Evolutionary conservation across 352 stramenopile genomes (phyloP).

Genomic region (Globisporangium megalacanthum): DNA sequence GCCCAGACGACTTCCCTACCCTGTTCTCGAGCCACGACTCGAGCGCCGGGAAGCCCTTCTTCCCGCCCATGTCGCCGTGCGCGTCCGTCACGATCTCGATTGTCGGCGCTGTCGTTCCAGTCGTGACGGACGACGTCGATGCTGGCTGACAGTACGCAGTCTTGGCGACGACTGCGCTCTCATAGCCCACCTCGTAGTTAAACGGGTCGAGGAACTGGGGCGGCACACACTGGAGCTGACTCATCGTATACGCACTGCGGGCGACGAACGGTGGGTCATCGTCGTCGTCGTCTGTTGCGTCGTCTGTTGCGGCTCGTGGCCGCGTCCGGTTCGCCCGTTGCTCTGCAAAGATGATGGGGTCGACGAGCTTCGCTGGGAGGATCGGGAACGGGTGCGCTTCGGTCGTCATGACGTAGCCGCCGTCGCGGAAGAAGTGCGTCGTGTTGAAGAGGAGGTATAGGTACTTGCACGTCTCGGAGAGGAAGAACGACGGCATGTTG

Average conservation of each 20-base stretch:
- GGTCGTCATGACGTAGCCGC: constrained; percentile 95
- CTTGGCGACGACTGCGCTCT: constrained; percentile 35
- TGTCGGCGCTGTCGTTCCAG: not conserved
- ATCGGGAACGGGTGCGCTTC: constrained; percentile 94
- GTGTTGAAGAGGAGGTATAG: constrained; percentile 95
- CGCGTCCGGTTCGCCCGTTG: constrained; percentile 3
- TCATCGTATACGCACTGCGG: constrained; percentile 12
- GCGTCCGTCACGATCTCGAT: constrained; percentile 8
- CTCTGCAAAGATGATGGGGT: constrained; percentile 30
- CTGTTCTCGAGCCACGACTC: constrained; percentile 53
- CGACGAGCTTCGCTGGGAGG: constrained; percentile 40
- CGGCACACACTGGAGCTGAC: constrained; percentile 25
- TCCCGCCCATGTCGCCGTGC: not conserved
- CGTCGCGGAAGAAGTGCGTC: constrained; percentile 85
- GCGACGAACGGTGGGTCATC: constrained; percentile 11
- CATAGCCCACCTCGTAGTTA: constrained; percentile 55
- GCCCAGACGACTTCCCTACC: constrained; percentile 20
- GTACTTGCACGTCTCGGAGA: constrained; percentile 99
- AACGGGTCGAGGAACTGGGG: constrained; percentile 52
- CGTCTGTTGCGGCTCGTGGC: not conserved
- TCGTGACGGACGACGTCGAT: not conserved
- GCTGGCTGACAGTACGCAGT: constrained; percentile 34
- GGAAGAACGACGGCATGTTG: constrained; percentile 98
- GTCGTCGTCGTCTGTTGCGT: not conserved
- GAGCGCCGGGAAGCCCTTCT: constrained; percentile 11